phyloP scores from a whole-genome alignment of 2,329 filamentous ascomycete genomes.

The Fusarium transvaalense region DNA sequence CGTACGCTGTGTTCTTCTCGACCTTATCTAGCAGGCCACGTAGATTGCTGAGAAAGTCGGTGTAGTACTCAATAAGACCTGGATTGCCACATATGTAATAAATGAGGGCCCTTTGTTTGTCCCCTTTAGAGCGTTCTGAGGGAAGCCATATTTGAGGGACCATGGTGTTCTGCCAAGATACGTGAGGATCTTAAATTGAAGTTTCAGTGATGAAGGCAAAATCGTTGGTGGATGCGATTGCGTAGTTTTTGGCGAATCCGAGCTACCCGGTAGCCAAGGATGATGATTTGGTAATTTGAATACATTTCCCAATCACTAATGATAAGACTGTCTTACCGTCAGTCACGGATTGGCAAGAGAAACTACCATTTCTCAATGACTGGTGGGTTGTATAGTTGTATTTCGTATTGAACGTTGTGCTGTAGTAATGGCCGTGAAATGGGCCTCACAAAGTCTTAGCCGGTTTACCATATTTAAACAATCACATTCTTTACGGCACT shows the following conservation, averaged over 20 bases:
- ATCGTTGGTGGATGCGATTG: not conserved
- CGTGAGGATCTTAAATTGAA: not conserved
- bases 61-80: conserved; percentile 80
- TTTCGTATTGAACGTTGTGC: not conserved
- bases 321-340: not conserved
- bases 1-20: conserved; percentile 58
- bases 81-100: conserved; percentile 84
- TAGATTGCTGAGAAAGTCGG: conserved; percentile 72
- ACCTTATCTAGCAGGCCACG: conserved; percentile 64
- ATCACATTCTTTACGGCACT: conserved; percentile 11
- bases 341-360: no score
- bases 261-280: conserved; percentile 21
- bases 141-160: conserved; percentile 49
- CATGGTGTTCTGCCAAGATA: conserved; percentile 28
- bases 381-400: not conserved
- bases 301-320: not conserved
- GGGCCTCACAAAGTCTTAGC: not conserved
- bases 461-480: not conserved
- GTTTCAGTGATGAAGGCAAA: not conserved
- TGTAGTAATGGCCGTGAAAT: no score
- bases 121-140: conserved; percentile 40
- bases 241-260: conserved; percentile 5
- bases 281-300: not conserved
- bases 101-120: conserved; percentile 62
- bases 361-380: not conserved